Conservation (phyloP, 345 rosid genomes). For the Salix arbutifolia region DNA sequence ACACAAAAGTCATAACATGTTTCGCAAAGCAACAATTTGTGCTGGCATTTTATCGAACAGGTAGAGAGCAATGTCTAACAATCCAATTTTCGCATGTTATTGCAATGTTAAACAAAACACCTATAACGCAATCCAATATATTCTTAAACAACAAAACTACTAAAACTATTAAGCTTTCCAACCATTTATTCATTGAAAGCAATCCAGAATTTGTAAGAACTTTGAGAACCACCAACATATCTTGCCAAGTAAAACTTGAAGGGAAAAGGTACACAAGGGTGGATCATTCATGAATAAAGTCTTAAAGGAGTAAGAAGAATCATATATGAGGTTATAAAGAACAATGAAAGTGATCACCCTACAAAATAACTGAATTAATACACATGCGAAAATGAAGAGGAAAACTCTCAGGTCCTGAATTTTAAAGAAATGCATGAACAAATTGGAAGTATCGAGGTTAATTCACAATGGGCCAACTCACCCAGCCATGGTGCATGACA, state of each 20-base stretch:
- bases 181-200: background rate
- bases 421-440: too few relatives aligned
- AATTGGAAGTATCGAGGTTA: too few relatives aligned
- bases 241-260: background rate
- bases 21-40: too few relatives aligned
- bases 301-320: background rate
- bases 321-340: background rate
- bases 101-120: too few relatives aligned
- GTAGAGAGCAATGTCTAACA: too few relatives aligned
- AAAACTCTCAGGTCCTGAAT: too few relatives aligned
- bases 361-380: background rate
- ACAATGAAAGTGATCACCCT: background rate
- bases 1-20: too few relatives aligned
- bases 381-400: background rate
- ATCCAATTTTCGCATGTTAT: too few relatives aligned
- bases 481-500: too few relatives aligned
- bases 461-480: too few relatives aligned
- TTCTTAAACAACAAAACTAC: constrained; percentile 1
- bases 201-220: background rate
- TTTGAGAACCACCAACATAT: background rate
- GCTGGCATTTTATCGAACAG: too few relatives aligned
- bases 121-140: too few relatives aligned
- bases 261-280: background rate
- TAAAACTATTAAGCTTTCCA: background rate
- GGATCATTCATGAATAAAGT: background rate